phyloP scores from a whole-genome alignment of 768 basidiomycete genomes.

The Leccinum variicolor region DNA sequence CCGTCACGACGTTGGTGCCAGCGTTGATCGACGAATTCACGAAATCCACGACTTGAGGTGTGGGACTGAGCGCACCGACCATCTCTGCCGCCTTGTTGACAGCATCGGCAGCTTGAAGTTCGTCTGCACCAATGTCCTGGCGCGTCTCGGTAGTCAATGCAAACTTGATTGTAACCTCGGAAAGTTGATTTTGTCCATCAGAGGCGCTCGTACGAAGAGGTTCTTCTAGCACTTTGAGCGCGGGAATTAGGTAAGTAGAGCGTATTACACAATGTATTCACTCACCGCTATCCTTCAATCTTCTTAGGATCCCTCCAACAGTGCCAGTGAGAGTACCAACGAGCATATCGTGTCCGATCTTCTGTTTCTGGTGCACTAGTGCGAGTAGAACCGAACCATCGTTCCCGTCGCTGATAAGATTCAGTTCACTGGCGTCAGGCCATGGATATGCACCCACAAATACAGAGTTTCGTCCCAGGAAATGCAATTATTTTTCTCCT shows the following conservation, averaged over 20 bases:
- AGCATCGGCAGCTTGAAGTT: constrained; percentile 15
- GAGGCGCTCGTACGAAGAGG: background rate
- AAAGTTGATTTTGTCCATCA: background rate
- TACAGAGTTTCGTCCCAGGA: constrained; percentile 15
- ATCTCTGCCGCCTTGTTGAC: constrained; percentile 3
- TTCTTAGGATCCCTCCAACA: constrained; percentile 9
- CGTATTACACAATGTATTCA: background rate
- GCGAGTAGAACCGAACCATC: constrained; percentile 10
- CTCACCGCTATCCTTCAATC: constrained; percentile 14
- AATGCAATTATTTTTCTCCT: constrained; percentile 5
- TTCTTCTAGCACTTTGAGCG: constrained; percentile 13
- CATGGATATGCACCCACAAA: constrained; percentile 10
- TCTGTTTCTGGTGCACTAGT: constrained; percentile 11
- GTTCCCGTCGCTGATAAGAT: constrained; percentile 10
- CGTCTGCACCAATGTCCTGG: background rate
- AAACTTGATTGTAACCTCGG: constrained; percentile 14
- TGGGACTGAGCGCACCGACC: background rate
- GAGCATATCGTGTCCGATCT: constrained; percentile 5
- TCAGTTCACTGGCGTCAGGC: background rate
- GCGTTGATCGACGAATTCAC: background rate
- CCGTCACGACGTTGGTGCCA: background rate
- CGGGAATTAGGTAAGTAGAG: background rate
- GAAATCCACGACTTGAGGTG: background rate
- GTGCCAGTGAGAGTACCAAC: constrained; percentile 11
- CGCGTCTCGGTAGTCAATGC: background rate